Evolutionary conservation across 805 yeast species (phyloP), one percentile per base, ranked within the genome.

Genomic region (Yarrowia osloensis): DNA sequence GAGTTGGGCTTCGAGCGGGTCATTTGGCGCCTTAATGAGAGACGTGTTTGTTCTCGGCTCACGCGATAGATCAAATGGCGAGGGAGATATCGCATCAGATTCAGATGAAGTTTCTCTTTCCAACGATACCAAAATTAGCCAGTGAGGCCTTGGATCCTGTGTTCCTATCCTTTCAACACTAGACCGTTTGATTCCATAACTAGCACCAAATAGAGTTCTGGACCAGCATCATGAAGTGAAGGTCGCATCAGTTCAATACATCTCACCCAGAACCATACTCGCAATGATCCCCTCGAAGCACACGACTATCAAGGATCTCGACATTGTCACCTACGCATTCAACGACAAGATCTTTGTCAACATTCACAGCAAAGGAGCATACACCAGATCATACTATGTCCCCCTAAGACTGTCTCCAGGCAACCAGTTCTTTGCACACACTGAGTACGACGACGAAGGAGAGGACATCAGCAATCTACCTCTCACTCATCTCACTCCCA

Each of bases 291-390:
- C 66, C 4, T 44, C 54, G 13, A 61, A 61, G 9, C 66, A 65
- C 26, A 67, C 70, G 28, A 66, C 70, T 17, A 75, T 72, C 24
- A 40, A 55, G 37, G 40, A 62, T 33, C 71, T 77, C 47, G 75
- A 73, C 28, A 77, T 75, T 17, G 77, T 73, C 17, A 67, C 74
- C 11, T 54, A 71, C 29, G 72, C 70, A 9, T 77, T 72, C 65
- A 59, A 61, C 12, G 80, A 77, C 69, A 70, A 72, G 40, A 74
- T 77, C 55, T 69, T 72, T 31, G 70, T 77, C 9, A 71, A 73
- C 70, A 74, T 77, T 35, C 73, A 74, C 70, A 70, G 71, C 47
- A 69, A 76, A 40, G 75, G 74, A 46, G 69, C 71, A 49, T 67
- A 74, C 21, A 71, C 71, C n/a, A 71, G 73, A 49, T 42, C 76